Evolutionary conservation across 1,284 basidiomycete genomes (phyloP).

Genomic region (Mycena sp.): DNA sequence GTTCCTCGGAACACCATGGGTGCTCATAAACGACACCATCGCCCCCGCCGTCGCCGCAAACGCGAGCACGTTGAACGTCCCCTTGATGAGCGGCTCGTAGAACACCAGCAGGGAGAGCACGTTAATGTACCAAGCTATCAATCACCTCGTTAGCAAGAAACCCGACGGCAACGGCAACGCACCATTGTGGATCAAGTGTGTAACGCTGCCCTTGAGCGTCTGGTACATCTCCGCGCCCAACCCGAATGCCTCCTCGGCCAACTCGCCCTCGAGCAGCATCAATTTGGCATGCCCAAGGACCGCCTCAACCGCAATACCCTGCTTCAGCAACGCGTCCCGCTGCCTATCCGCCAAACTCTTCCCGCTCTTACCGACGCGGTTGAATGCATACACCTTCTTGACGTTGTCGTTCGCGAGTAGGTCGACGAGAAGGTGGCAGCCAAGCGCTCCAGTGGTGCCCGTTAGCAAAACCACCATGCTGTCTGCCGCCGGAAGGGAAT

Average conservation of each 20-base stretch:
- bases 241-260: conserved; percentile 1
- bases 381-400: conserved; percentile 8
- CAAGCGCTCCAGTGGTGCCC: conserved; percentile 5
- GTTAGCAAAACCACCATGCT: conserved; percentile 1
- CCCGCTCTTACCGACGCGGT: conserved; percentile 2
- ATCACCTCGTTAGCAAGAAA: background rate
- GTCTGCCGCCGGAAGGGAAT: background rate
- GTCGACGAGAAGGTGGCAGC: conserved; percentile 3
- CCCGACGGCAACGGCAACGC: background rate
- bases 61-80: conserved; percentile 4
- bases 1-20: conserved; percentile 3
- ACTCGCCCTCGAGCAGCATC: conserved; percentile 1
- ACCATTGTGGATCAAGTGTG: conserved; percentile 5
- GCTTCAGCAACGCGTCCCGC: conserved; percentile 2
- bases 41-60: conserved; percentile 2
- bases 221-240: background rate
- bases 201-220: conserved; percentile 2
- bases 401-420: background rate
- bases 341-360: conserved; percentile 1
- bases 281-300: conserved; percentile 5
- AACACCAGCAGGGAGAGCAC: background rate
- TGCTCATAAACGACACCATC: conserved; percentile 3
- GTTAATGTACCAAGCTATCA: conserved; percentile 5
- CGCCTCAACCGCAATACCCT: background rate
- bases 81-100: conserved; percentile 5